Percentiles rank a stretch among this genome's conserved stretches.
phyloP scores from a whole-genome alignment of 495 filamentous ascomycete genomes.

The Cudoniella acicularis region DNA sequence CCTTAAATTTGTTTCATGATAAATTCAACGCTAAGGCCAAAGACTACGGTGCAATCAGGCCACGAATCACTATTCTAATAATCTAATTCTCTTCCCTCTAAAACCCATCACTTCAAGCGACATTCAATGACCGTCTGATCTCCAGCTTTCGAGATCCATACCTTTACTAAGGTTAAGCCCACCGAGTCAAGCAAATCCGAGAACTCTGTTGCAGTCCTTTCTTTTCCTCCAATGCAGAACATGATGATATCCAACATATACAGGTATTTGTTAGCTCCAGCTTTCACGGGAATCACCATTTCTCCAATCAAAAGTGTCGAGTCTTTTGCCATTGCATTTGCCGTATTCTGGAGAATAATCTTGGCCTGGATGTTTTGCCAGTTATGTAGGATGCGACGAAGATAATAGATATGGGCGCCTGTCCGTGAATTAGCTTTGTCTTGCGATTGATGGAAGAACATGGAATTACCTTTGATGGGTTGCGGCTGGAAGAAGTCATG shows the following conservation, averaged over 20 bases:
- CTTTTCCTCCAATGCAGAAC: slow-evolving; percentile 37
- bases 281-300: slow-evolving; percentile 26
- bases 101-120: slow-evolving; percentile 9
- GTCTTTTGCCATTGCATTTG: slow-evolving; percentile 22
- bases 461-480: slow-evolving; percentile 32
- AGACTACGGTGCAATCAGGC: too few species aligned
- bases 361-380: slow-evolving; percentile 20
- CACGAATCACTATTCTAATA: too few species aligned
- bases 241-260: slow-evolving; percentile 36
- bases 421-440: background rate
- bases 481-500: slow-evolving; percentile 46
- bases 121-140: slow-evolving; percentile 12
- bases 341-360: slow-evolving; percentile 18
- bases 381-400: slow-evolving; percentile 27
- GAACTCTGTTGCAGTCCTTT: slow-evolving; percentile 33
- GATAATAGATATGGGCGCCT: slow-evolving; percentile 36
- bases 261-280: slow-evolving; percentile 23
- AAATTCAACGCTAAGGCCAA: too few species aligned
- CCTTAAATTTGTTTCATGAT: too few species aligned
- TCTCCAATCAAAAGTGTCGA: slow-evolving; percentile 30
- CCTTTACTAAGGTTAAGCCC: slow-evolving; percentile 30
- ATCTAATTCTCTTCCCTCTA: background rate
- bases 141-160: slow-evolving; percentile 23
- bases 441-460: background rate
- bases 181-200: slow-evolving; percentile 23